Conservation (phyloP, 192 early-diverging fungal genomes). For the Phlyctochytrium bullatum region DNA sequence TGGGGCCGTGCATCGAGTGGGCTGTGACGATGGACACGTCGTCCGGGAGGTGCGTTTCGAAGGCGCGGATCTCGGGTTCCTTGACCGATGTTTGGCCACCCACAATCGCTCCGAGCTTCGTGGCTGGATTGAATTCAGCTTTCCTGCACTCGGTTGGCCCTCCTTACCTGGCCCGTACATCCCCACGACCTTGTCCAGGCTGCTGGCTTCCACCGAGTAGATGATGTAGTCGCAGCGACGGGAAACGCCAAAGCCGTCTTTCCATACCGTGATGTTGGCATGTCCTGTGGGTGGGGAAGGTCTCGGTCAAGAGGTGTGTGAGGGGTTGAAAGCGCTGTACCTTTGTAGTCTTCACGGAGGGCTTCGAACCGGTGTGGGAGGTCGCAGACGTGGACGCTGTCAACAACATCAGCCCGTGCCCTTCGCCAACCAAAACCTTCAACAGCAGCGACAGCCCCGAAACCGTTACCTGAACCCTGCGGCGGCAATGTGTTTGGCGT, state of each 20-base stretch:
- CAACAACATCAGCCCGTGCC: too few species aligned
- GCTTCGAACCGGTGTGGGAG: conserved; percentile 69
- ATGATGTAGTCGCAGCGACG: conserved; percentile 85
- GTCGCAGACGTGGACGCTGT: conserved; percentile 86
- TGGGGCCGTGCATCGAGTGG: conserved; percentile 95
- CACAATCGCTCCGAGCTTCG: conserved; percentile 84
- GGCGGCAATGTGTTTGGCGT: conserved; percentile 66
- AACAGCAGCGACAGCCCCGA: too few species aligned
- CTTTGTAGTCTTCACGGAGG: conserved; percentile 60
- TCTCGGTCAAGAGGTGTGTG: too few species aligned
- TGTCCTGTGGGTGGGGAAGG: conserved; percentile 5
- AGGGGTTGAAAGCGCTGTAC: too few species aligned
- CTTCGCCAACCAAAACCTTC: too few species aligned
- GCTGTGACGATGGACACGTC: conserved; percentile 95
- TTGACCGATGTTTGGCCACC: conserved; percentile 94
- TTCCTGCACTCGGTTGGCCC: conserved; percentile 79
- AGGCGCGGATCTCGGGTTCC: conserved; percentile 87
- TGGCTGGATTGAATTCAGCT: conserved; percentile 88
- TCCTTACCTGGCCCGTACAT: conserved; percentile 87
- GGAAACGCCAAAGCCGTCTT: conserved; percentile 82
- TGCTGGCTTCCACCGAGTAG: conserved; percentile 92
- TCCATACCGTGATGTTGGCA: conserved; percentile 55
- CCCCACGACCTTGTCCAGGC: conserved; percentile 74
- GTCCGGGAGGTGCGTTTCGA: conserved; percentile 77
- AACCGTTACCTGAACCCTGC: conserved; percentile 84